A percentile compares a stretch with the other conserved stretches of the same genome.
Evolutionary conservation across 345 rosid species (phyloP).

Genomic region (Cardamine chenopodiifolia): DNA sequence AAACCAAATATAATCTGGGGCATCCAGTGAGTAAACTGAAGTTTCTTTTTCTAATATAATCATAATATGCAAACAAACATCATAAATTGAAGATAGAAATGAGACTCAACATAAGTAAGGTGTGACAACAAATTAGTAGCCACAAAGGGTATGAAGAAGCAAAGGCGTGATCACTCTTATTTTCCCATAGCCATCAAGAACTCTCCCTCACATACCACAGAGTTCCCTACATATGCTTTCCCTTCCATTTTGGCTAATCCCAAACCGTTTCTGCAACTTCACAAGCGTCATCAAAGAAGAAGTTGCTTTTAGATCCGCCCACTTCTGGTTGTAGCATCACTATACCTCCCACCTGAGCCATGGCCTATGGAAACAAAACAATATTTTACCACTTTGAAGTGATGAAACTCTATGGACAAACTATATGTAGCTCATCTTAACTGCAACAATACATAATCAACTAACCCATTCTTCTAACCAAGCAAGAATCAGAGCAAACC

Average conservation of each 20-base stretch:
- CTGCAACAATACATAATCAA: background rate
- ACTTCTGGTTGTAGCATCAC: constrained; percentile 93
- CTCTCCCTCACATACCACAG: constrained; percentile 92
- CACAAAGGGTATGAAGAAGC: constrained; percentile 13
- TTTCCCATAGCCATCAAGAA: constrained; percentile 85
- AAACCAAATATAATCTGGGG: background rate
- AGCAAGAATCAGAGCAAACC: no score
- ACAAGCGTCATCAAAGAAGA: constrained; percentile 89
- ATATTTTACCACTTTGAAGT: background rate
- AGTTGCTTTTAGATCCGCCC: constrained; percentile 74
- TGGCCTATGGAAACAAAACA: constrained; percentile 57
- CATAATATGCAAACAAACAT: background rate
- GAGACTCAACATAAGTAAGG: background rate
- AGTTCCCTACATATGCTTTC: constrained; percentile 86
- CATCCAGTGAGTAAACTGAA: background rate
- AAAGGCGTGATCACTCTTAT: constrained; percentile 42
- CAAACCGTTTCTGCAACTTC: constrained; percentile 86
- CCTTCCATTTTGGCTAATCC: constrained; percentile 98
- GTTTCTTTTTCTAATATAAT: background rate
- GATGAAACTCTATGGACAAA: constrained; percentile 11
- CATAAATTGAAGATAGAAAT: constrained; percentile 11
- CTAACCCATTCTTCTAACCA: no score
- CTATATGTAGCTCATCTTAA: background rate
- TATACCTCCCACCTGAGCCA: constrained; percentile 97
- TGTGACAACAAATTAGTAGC: constrained; percentile 4